Percentiles rank a stretch among this genome's conserved stretches.
phyloP scores from a whole-genome alignment of 75 land plant species.

The Picea sitchensis region DNA sequence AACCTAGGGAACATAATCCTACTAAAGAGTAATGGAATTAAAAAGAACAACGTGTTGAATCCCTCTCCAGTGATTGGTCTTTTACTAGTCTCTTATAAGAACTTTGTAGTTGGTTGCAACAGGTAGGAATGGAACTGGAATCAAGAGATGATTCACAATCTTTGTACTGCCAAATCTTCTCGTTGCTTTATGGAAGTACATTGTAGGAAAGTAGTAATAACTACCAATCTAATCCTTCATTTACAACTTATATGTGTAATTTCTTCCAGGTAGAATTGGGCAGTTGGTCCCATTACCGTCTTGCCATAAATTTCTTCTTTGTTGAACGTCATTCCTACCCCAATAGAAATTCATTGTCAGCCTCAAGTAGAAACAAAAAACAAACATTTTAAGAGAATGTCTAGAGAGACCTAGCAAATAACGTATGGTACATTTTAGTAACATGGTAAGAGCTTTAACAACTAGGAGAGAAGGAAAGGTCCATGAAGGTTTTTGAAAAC shows the following conservation, averaged over 20 bases:
- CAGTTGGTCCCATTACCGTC: conserved; percentile 72
- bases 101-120: conserved; percentile 50
- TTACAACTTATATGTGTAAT: conserved; percentile 53
- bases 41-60: background rate
- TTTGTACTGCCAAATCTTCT: conserved; percentile 55
- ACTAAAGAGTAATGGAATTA: background rate
- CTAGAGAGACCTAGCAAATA: background rate
- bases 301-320: conserved; percentile 53
- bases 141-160: conserved; percentile 37
- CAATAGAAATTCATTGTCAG: background rate
- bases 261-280: conserved; percentile 53
- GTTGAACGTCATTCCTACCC: conserved; percentile 52
- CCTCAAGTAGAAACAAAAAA: background rate
- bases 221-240: conserved; percentile 66
- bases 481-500: conserved; percentile 58
- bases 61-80: conserved; percentile 29
- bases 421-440: no score
- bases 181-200: conserved; percentile 49
- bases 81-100: conserved; percentile 63
- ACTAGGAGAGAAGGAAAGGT: conserved; percentile 76
- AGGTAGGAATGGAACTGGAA: conserved; percentile 50
- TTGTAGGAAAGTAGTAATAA: conserved; percentile 59
- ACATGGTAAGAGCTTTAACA: background rate
- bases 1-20: no score
- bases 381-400: background rate